A percentile compares a stretch with the other conserved stretches of the same genome.
These are phyloP conservation scores for Mitragyna speciosa DNA, from an alignment of 257 asterid genomes.

Conservation along the genomic window DNA sequence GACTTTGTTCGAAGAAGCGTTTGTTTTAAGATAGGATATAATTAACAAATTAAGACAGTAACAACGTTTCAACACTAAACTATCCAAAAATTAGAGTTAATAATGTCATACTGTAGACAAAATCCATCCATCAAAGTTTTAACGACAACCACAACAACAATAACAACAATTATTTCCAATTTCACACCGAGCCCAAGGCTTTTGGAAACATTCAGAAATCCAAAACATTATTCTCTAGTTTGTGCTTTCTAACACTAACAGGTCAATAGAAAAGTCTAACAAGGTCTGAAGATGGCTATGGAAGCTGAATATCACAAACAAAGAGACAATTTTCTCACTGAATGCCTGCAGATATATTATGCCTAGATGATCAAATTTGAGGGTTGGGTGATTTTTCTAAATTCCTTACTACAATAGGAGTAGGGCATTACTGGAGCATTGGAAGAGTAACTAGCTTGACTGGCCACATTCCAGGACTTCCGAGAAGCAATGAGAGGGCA, in stretches of 20 bases:
- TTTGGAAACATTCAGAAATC: not conserved
- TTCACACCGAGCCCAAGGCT: not conserved
- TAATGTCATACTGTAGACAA: not conserved
- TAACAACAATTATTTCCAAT: not conserved
- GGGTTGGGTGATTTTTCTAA: not conserved
- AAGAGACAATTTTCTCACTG: not conserved
- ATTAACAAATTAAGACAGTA: not conserved
- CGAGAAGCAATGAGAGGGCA: not conserved
- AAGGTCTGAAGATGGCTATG: not conserved
- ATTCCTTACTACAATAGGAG: no score
- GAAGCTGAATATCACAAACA: not conserved
- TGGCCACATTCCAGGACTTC: not conserved
- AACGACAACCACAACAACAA: slow-evolving; percentile 3
- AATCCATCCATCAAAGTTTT: not conserved
- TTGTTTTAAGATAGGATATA: not conserved
- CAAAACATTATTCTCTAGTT: not conserved
- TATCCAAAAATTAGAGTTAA: not conserved
- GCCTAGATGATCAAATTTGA: not conserved
- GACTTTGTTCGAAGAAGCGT: slow-evolving; percentile 4
- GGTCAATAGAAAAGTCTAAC: not conserved
- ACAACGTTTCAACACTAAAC: not conserved
- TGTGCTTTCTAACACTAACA: not conserved
- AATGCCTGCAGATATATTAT: not conserved
- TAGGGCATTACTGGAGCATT: not conserved
- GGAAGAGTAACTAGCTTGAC: not conserved